Evolutionary conservation across 441 rosid genomes (phyloP).

Genomic region (Capsella rubella): DNA sequence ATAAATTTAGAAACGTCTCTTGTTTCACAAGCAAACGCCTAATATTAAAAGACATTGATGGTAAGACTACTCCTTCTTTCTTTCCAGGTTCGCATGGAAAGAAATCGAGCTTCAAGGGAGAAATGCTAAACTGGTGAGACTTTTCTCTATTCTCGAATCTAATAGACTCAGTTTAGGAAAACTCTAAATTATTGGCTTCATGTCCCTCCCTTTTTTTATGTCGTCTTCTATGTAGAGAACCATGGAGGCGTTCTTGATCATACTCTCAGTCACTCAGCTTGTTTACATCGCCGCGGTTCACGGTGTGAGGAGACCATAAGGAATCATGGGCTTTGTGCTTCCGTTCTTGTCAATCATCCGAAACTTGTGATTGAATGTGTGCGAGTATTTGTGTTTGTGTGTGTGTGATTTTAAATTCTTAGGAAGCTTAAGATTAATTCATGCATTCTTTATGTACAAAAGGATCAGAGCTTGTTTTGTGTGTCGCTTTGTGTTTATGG

Average conservation of each 20-base stretch:
- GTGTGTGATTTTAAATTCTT: slow-evolving; percentile 10
- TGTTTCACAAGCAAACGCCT: background rate
- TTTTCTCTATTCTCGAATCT: slow-evolving; percentile 3
- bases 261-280: slow-evolving; percentile 88
- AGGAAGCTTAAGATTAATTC: slow-evolving; percentile 35
- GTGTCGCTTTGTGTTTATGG: slow-evolving; percentile 31
- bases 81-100: slow-evolving; percentile 79
- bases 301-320: slow-evolving; percentile 46
- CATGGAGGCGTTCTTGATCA: slow-evolving; percentile 95
- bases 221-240: slow-evolving; percentile 69
- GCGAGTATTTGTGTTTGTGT: slow-evolving; percentile 24
- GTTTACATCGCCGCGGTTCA: slow-evolving; percentile 81
- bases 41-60: background rate
- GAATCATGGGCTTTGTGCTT: slow-evolving; percentile 14
- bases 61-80: slow-evolving; percentile 21
- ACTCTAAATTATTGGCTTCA: background rate
- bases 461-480: slow-evolving; percentile 23
- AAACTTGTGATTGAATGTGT: slow-evolving; percentile 33
- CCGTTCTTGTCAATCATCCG: slow-evolving; percentile 19
- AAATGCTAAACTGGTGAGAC: slow-evolving; percentile 80
- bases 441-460: slow-evolving; percentile 42
- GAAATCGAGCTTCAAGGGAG: slow-evolving; percentile 74
- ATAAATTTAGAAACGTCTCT: background rate
- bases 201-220: slow-evolving; percentile 15
- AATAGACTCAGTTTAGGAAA: background rate